Conservation (phyloP, 371 early-diverging fungal genomes). For the Rhizopus arrhizus region DNA sequence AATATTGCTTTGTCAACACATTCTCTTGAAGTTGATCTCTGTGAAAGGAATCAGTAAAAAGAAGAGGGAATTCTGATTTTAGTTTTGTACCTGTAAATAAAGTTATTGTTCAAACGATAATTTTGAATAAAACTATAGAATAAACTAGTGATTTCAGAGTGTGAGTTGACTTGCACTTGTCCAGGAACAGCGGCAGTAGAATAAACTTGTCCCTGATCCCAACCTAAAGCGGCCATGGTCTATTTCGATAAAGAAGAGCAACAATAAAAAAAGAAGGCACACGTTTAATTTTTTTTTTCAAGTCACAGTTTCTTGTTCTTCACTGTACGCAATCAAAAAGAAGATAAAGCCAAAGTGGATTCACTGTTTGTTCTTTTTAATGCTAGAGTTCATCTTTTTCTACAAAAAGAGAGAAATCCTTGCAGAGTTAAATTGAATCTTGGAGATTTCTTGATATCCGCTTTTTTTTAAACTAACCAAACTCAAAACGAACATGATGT, state of each 20-base stretch:
- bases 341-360: too few relatives aligned
- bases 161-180: conserved; percentile 61
- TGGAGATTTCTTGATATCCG: too few relatives aligned
- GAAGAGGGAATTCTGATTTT: too few relatives aligned
- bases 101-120: conserved; percentile 73
- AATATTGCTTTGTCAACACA: conserved; percentile 71
- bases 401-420: too few relatives aligned
- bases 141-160: conserved; percentile 55
- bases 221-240: conserved; percentile 66
- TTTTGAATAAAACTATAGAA: conserved; percentile 78
- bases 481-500: neutral
- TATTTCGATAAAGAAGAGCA: neutral
- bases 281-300: neutral
- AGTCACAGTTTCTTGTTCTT: neutral
- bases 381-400: too few relatives aligned
- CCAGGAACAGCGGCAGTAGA: conserved; percentile 69
- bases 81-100: conserved; percentile 68
- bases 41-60: neutral
- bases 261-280: neutral
- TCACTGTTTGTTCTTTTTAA: too few relatives aligned
- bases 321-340: too few relatives aligned
- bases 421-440: too few relatives aligned
- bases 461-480: neutral
- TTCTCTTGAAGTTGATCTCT: conserved; percentile 93
- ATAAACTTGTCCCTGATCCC: conserved; percentile 82